Evolutionary conservation across 345 rosid species (phyloP), one percentile per base, ranked within the genome.

Genomic region (Sonneratia caseolaris): DNA sequence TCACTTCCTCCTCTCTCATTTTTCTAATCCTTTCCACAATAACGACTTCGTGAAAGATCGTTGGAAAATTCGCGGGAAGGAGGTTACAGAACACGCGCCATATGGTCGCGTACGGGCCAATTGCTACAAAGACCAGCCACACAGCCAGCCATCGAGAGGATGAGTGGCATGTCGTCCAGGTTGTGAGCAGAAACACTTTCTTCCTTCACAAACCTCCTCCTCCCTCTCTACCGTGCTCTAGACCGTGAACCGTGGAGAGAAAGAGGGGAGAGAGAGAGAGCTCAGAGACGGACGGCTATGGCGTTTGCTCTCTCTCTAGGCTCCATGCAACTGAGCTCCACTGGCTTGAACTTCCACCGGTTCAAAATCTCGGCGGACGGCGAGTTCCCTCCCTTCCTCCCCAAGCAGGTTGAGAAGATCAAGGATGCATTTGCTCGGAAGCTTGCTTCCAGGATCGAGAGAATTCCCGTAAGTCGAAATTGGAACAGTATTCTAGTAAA

Each of bases 371-470:
- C 66, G 19, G 71, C 78, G 2, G 69, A 70, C 53, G 51, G 8
- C 40, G 49, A 53, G 68, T 86, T 86, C 65, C 91, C 91, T 78
- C 55, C 90, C 16, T 87, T 89, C 75, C 82, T 89, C 4, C 95
- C 90, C 22, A 86, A 78, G 70, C 75, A 89, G 76, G 84, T 87
- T 15, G 82, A 83, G 49, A 74, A 83, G 37, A 82, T 89, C 74
- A 83, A 83, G 74, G 89, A 86, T 72, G 40, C 81, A 0, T 84
- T 70, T 51, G 91, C 95, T 37, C 79, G 87, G 70, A 83, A 75
- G 73, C 87, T 89, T 38, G 95, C 95, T 62, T 15, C 86, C 16
- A 76, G 89, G 74, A 86, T 89, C 71, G 75, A 84, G 74, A 83
- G 91, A 68, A 82, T 89, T 8, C 88, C 90, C n/a, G 91, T 87